Percentiles rank a stretch among this genome's conserved stretches.
phyloP scores from a whole-genome alignment of 176 grass and related monocot species.

The Eragrostis curvula region DNA sequence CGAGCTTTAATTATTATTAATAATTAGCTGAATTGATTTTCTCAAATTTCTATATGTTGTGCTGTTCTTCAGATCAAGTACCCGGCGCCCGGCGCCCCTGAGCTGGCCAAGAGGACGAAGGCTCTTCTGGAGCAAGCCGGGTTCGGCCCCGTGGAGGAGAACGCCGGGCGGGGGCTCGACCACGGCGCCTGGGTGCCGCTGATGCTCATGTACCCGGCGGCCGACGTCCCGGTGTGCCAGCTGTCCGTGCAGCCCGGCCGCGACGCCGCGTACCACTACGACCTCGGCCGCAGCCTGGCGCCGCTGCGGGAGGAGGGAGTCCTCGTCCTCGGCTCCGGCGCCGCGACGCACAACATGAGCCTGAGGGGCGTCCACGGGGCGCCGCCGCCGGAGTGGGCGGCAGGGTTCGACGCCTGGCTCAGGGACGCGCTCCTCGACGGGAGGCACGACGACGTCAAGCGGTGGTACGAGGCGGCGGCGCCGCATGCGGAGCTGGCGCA shows the following conservation, averaged over 20 bases:
- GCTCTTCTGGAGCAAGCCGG: conserved; percentile 66
- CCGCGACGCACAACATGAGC: conserved; percentile 72
- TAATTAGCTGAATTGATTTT: too few relatives aligned
- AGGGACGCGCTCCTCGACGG: conserved; percentile 56
- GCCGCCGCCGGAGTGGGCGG: conserved; percentile 46
- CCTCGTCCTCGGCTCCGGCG: conserved; percentile 73
- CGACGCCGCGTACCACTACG: conserved; percentile 64
- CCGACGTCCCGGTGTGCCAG: conserved; percentile 69
- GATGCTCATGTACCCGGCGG: conserved; percentile 77
- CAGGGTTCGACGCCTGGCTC: conserved; percentile 70
- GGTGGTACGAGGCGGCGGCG: conserved; percentile 36
- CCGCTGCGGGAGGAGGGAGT: conserved; percentile 61
- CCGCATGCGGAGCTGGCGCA: conserved; percentile 61
- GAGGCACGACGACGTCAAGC: conserved; percentile 66
- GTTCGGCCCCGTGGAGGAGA: conserved; percentile 30
- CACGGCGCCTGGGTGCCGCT: conserved; percentile 70
- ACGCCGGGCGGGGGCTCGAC: conserved; percentile 62
- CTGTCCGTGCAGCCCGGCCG: conserved; percentile 61
- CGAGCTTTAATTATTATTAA: too few relatives aligned
- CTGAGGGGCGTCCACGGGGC: not conserved
- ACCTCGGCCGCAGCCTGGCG: conserved; percentile 64
- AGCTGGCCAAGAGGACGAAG: conserved; percentile 58
- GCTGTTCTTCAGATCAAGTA: not conserved
- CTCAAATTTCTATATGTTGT: too few relatives aligned
- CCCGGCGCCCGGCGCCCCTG: conserved; percentile 48